Percentiles rank a stretch among this genome's conserved stretches.
Conservation (phyloP, 805 yeast genomes). For the Barnettozyma sp. region DNA sequence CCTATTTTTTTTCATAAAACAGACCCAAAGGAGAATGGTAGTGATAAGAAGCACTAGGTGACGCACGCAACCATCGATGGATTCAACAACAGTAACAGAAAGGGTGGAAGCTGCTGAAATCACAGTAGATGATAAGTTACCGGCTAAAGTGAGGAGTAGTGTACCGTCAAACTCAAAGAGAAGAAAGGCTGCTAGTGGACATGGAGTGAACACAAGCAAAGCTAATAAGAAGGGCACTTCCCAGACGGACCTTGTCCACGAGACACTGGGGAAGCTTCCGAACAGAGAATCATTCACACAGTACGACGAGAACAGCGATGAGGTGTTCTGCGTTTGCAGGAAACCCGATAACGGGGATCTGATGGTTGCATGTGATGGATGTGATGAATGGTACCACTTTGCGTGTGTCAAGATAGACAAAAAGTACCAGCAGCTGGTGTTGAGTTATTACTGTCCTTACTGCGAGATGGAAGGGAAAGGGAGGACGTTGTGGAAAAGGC, state of each 20-base stretch:
- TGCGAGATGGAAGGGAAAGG: slow-evolving; percentile 47
- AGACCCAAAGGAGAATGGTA: too few species aligned
- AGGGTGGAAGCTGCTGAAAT: slow-evolving; percentile 4
- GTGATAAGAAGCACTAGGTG: too few species aligned
- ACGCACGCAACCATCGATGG: too few species aligned
- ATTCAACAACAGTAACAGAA: slow-evolving; percentile 5
- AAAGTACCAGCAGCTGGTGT: slow-evolving; percentile 47
- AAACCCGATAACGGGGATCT: slow-evolving; percentile 70
- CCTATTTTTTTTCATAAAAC: too few species aligned
- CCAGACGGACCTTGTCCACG: slow-evolving; percentile 8
- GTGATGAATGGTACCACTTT: slow-evolving; percentile 94
- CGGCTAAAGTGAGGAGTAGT: background rate
- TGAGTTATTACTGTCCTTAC: slow-evolving; percentile 63
- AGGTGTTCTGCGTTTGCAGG: slow-evolving; percentile 71
- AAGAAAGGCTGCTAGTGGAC: too few species aligned
- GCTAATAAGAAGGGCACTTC: background rate
- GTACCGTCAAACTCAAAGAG: too few species aligned
- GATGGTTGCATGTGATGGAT: slow-evolving; percentile 93
- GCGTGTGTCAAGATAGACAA: slow-evolving; percentile 57
- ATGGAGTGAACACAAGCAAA: background rate
- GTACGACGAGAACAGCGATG: slow-evolving; percentile 47
- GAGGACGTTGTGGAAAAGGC: slow-evolving; percentile 62
- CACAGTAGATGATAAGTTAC: slow-evolving; percentile 7
- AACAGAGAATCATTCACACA: slow-evolving; percentile 21
- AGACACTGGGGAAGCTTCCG: slow-evolving; percentile 26